These are phyloP conservation scores for Nakazawaea laoshanensis DNA, from an alignment of 805 yeast genomes.

Conservation along the genomic window DNA sequence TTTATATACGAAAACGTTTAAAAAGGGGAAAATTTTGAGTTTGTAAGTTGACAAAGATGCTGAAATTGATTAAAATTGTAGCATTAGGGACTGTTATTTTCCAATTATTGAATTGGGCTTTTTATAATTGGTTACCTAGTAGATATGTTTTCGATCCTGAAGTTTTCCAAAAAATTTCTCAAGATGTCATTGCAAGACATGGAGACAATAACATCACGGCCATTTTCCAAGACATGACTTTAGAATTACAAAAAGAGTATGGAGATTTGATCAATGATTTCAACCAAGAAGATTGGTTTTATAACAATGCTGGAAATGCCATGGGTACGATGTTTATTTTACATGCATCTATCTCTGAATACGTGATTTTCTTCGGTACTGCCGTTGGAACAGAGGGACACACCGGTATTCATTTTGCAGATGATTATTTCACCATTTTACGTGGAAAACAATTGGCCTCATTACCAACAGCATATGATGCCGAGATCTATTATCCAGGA, in stretches of 20 bases:
- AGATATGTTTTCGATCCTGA: constrained; percentile 64
- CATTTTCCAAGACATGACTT: constrained; percentile 54
- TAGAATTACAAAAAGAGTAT: constrained; percentile 50
- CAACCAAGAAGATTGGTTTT: constrained; percentile 82
- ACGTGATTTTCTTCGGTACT: constrained; percentile 86
- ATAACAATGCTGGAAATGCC: constrained; percentile 97
- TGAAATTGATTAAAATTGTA: background rate
- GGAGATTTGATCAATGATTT: constrained; percentile 69
- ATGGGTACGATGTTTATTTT: constrained; percentile 94
- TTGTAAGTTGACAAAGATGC: background rate
- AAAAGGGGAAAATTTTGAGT: background rate
- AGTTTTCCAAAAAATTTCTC: constrained; percentile 49
- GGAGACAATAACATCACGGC: constrained; percentile 54
- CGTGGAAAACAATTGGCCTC: constrained; percentile 75
- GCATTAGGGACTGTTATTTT: background rate
- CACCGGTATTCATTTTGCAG: constrained; percentile 93
- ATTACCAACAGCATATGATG: constrained; percentile 47
- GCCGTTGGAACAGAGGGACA: constrained; percentile 96
- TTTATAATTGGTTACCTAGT: constrained; percentile 59
- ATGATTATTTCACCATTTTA: constrained; percentile 90
- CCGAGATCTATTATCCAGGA: constrained; percentile 80
- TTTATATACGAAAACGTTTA: background rate
- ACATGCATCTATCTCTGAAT: constrained; percentile 92
- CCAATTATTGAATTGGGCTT: constrained; percentile 27
- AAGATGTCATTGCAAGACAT: constrained; percentile 42